These are phyloP conservation scores for Penicillium bialowiezense DNA, from an alignment of 495 filamentous ascomycete genomes.

Conservation along the genomic window DNA sequence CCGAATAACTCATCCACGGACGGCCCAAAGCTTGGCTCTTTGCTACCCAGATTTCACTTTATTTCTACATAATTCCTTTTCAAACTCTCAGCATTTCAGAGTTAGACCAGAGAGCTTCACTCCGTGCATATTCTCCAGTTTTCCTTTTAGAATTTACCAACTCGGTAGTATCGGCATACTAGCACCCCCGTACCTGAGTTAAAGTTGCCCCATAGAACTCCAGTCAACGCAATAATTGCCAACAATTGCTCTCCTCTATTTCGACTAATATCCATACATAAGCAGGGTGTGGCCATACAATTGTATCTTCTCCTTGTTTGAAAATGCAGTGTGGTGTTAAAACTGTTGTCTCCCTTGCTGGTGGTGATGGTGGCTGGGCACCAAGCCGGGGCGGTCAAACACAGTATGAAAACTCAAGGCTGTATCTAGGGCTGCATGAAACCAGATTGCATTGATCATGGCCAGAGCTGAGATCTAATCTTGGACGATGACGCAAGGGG, in stretches of 20 bases:
- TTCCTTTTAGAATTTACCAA: too few species aligned
- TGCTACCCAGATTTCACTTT: background rate
- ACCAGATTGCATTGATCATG: background rate
- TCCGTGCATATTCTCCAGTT: too few species aligned
- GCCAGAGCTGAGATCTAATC: too few species aligned
- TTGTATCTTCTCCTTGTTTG: background rate
- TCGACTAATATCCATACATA: background rate
- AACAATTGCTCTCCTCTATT: slow-evolving; percentile 11
- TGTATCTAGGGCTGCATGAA: slow-evolving; percentile 1
- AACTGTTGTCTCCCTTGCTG: slow-evolving; percentile 21
- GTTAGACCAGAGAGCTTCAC: too few species aligned
- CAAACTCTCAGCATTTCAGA: too few species aligned
- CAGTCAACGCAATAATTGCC: slow-evolving; percentile 8
- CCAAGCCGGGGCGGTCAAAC: background rate
- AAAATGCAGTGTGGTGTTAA: background rate
- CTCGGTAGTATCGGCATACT: too few species aligned
- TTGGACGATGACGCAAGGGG: too few species aligned
- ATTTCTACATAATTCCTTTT: background rate
- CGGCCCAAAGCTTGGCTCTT: slow-evolving; percentile 18
- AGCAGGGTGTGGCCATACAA: background rate
- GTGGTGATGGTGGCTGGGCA: slow-evolving; percentile 12
- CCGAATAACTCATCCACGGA: slow-evolving; percentile 7
- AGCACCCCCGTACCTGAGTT: too few species aligned
- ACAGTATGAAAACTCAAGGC: slow-evolving; percentile 18
- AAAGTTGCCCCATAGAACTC: background rate